A percentile compares a stretch with the other conserved stretches of the same genome.
phyloP scores from a whole-genome alignment of 2,329 filamentous ascomycete species.

The Coniella vitis region DNA sequence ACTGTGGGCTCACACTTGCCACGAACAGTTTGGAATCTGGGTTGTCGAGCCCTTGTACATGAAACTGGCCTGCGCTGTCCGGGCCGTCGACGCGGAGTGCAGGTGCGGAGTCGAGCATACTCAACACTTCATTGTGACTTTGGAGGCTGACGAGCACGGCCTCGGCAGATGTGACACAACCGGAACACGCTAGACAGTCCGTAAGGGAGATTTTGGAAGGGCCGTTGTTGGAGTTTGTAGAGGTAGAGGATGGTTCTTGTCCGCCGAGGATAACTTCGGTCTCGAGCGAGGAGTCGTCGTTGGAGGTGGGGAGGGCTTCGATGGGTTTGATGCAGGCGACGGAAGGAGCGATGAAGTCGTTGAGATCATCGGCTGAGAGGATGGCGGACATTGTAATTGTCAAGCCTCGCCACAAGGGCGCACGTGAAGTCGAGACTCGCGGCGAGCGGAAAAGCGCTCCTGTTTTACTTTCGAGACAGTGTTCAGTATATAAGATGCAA shows the following conservation, averaged over 20 bases:
- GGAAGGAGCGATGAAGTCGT: slow-evolving; percentile 97
- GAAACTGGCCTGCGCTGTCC: slow-evolving; percentile 27
- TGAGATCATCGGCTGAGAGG: slow-evolving; percentile 90
- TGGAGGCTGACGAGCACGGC: slow-evolving; percentile 94
- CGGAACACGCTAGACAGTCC: slow-evolving; percentile 94
- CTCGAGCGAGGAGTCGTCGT: slow-evolving; percentile 33
- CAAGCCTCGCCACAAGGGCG: neutral
- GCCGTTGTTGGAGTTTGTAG: slow-evolving; percentile 45
- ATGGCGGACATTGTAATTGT: slow-evolving; percentile 78
- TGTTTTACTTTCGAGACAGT: too few relatives aligned
- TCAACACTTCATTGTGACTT: slow-evolving; percentile 85
- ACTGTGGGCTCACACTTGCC: slow-evolving; percentile 88
- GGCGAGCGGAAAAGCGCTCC: too few relatives aligned
- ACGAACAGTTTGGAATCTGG: slow-evolving; percentile 72
- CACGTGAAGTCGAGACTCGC: neutral
- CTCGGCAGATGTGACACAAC: slow-evolving; percentile 95
- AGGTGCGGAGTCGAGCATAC: slow-evolving; percentile 65
- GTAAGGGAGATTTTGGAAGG: slow-evolving; percentile 93
- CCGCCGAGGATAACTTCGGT: slow-evolving; percentile 95
- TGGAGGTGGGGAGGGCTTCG: slow-evolving; percentile 71
- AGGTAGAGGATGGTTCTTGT: slow-evolving; percentile 49
- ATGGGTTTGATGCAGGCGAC: slow-evolving; percentile 98
- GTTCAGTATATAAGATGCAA: too few relatives aligned
- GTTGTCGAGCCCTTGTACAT: slow-evolving; percentile 47
- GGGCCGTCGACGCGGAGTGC: slow-evolving; percentile 34